These are phyloP conservation scores for Paecilomyces niveus DNA, from an alignment of 2,329 filamentous ascomycete species.

Conservation along the genomic window DNA sequence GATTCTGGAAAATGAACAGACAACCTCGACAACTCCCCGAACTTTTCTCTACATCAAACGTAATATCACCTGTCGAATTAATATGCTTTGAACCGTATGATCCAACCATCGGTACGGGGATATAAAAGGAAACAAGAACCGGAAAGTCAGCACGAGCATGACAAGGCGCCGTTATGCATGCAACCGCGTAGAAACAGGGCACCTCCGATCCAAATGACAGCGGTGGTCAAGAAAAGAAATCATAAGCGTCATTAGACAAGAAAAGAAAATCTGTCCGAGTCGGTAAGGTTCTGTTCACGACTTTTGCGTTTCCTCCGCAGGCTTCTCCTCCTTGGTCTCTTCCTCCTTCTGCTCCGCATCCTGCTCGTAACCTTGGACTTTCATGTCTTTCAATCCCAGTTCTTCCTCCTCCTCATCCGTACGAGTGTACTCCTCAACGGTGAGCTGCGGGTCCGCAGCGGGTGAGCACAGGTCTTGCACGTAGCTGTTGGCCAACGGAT, in stretches of 20 bases:
- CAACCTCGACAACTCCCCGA: neutral
- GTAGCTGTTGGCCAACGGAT: constrained; percentile 88
- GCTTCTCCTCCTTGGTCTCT: neutral
- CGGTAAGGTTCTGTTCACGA: constrained; percentile 10
- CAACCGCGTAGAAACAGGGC: neutral
- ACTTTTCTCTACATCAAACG: neutral
- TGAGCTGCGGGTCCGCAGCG: constrained; percentile 77
- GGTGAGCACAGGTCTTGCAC: constrained; percentile 78
- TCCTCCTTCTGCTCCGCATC: constrained; percentile 26
- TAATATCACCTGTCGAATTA: neutral
- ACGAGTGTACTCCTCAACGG: constrained; percentile 72
- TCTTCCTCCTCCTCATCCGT: constrained; percentile 93
- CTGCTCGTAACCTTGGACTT: constrained; percentile 75
- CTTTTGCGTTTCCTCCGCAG: constrained; percentile 16
- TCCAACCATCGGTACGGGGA: neutral
- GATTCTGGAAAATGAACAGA: neutral
- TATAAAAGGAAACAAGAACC: neutral
- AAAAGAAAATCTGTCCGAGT: neutral
- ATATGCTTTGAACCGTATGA: neutral
- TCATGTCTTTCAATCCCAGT: constrained; percentile 85
- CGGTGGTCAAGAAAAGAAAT: constrained; percentile 4
- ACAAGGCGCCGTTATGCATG: neutral
- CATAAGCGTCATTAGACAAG: constrained; percentile 8
- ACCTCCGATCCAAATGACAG: neutral
- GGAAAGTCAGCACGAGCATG: neutral